These are phyloP conservation scores for Isochrysis galbana DNA, from an alignment of 78 protist genomes.

Conservation along the genomic window DNA sequence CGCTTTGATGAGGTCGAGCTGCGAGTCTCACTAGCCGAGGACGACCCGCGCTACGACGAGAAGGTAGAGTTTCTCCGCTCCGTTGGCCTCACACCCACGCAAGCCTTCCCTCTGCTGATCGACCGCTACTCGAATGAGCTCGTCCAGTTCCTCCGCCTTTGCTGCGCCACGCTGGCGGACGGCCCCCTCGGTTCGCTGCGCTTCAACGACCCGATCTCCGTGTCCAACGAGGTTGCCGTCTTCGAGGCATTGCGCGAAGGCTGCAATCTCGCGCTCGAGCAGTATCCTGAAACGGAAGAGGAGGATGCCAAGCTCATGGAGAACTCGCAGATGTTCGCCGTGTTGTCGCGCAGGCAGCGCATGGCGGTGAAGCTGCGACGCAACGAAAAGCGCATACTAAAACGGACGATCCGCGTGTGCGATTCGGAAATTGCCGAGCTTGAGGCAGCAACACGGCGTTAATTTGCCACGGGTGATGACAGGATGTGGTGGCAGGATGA, in stretches of 20 bases:
- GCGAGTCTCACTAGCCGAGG: neutral
- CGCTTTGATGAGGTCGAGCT: constrained; percentile 26
- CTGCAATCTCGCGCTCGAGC: neutral
- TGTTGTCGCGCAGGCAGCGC: neutral
- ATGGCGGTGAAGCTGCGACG: constrained; percentile 27
- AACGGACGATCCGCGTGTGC: constrained; percentile 6
- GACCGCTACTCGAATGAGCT: constrained; percentile 5
- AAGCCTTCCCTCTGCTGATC: neutral
- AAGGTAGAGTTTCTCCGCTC: neutral
- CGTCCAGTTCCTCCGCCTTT: neutral
- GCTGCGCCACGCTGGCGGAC: neutral
- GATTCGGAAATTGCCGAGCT: neutral
- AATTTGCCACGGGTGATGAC: too few relatives aligned
- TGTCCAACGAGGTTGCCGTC: neutral
- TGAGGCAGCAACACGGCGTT: too few relatives aligned
- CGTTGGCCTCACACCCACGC: neutral
- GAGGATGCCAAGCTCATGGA: neutral
- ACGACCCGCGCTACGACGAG: neutral
- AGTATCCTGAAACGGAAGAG: neutral
- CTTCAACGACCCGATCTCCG: neutral
- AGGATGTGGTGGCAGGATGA: too few relatives aligned
- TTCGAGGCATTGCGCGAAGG: neutral
- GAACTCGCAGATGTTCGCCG: neutral
- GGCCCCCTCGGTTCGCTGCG: neutral
- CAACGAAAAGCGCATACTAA: constrained; percentile 6